A percentile compares a stretch with the other conserved stretches of the same genome.
phyloP scores from a whole-genome alignment of 345 rosid species.

The Euphorbia pulcherrima region DNA sequence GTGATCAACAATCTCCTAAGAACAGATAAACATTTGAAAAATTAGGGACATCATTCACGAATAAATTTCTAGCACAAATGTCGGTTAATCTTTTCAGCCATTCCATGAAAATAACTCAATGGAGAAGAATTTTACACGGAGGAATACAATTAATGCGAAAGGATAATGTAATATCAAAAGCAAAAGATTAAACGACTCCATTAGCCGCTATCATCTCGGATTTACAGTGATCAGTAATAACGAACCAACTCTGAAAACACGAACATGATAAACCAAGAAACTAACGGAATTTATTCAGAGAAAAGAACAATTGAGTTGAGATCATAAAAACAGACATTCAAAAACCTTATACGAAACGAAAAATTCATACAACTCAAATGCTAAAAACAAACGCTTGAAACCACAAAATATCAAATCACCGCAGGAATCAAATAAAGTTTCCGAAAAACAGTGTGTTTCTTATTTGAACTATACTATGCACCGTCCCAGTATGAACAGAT shows the following conservation, averaged over 20 bases:
- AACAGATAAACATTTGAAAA: background rate
- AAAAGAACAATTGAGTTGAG: background rate
- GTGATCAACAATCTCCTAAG: conserved; percentile 33
- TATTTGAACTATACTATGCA: background rate
- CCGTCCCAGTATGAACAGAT: background rate
- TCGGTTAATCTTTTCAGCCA: too few species aligned
- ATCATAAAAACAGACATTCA: background rate
- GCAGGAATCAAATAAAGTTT: background rate
- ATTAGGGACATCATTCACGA: conserved; percentile 8
- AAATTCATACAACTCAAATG: background rate
- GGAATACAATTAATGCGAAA: too few species aligned
- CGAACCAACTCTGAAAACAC: too few species aligned
- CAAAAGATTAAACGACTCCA: too few species aligned
- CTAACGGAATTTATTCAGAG: background rate
- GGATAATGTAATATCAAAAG: too few species aligned
- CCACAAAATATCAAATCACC: conserved; percentile 1
- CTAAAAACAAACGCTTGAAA: background rate
- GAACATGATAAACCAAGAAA: background rate
- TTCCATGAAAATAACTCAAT: too few species aligned
- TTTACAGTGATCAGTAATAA: too few species aligned
- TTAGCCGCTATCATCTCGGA: background rate
- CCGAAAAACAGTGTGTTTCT: background rate
- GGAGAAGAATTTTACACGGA: too few species aligned
- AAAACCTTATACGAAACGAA: background rate
- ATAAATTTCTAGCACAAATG: too few species aligned